These are phyloP conservation scores for Blumeria graminis DNA, from an alignment of 2,329 filamentous ascomycete species.

Conservation along the genomic window DNA sequence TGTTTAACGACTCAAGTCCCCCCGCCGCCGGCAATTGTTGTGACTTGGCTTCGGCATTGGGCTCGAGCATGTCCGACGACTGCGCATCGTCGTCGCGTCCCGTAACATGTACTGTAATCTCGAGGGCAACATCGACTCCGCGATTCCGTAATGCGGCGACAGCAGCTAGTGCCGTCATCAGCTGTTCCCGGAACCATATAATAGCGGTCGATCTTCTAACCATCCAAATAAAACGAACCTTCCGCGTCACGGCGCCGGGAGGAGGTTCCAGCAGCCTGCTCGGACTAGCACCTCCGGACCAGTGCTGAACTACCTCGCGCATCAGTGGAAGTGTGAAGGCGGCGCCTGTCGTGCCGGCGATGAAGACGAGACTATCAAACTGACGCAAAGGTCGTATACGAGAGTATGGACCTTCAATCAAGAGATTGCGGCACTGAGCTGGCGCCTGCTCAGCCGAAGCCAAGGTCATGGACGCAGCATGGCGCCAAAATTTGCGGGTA, in stretches of 20 bases:
- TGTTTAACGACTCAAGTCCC: constrained; percentile 1
- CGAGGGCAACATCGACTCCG: not conserved
- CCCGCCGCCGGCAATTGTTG: not conserved
- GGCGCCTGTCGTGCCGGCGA: constrained; percentile 35
- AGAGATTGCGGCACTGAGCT: not conserved
- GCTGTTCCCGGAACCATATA: constrained; percentile 20
- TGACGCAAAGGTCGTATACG: not conserved
- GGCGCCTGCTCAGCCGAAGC: not conserved
- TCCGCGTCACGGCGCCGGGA: not conserved
- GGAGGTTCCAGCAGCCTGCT: not conserved
- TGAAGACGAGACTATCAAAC: constrained; percentile 33
- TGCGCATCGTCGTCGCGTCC: too few relatives aligned
- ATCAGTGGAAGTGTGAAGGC: constrained; percentile 33
- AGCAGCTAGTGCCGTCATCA: constrained; percentile 14
- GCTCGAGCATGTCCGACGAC: too few relatives aligned
- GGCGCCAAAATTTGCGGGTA: constrained; percentile 7
- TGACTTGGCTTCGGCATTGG: not conserved
- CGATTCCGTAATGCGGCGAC: constrained; percentile 13
- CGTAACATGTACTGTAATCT: not conserved
- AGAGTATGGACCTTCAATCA: constrained; percentile 6
- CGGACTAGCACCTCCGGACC: too few relatives aligned
- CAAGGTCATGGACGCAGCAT: constrained; percentile 7
- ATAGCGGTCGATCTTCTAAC: constrained; percentile 30
- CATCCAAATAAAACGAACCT: constrained; percentile 28
- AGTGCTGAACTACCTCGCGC: constrained; percentile 19